These are phyloP conservation scores for Sequoiadendron giganteum DNA, from an alignment of 75 land plant genomes.

Conservation along the genomic window DNA sequence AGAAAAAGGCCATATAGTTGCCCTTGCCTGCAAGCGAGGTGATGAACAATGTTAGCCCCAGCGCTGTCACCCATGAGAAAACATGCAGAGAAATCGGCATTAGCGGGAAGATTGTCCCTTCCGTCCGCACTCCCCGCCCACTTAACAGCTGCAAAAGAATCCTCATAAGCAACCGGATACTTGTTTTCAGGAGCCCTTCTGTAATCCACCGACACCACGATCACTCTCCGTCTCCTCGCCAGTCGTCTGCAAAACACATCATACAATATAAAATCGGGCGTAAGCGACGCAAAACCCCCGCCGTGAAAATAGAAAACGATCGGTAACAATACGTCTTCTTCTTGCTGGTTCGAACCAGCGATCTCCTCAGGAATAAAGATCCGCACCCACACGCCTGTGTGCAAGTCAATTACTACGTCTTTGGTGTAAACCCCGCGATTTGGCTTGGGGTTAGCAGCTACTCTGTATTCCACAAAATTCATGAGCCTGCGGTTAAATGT, in stretches of 20 bases:
- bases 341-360: neutral
- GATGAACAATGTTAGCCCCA: constrained; percentile 62
- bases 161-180: constrained; percentile 69
- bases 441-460: constrained; percentile 35
- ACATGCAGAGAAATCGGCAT: constrained; percentile 24
- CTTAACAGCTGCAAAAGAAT: constrained; percentile 49
- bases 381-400: constrained; percentile 61
- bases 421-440: constrained; percentile 38
- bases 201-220: constrained; percentile 76
- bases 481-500: constrained; percentile 63
- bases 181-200: constrained; percentile 67
- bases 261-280: constrained; percentile 36
- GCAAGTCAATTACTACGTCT: constrained; percentile 58
- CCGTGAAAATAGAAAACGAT: constrained; percentile 86
- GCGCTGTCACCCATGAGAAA: constrained; percentile 70
- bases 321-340: constrained; percentile 36
- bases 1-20: neutral
- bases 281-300: constrained; percentile 63
- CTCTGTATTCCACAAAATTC: constrained; percentile 26
- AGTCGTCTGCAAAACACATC: constrained; percentile 60
- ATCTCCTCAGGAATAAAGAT: constrained; percentile 44
- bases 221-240: constrained; percentile 42
- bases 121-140: constrained; percentile 31
- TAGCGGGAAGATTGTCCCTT: neutral
- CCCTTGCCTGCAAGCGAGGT: constrained; percentile 26